Evolutionary conservation across 306 rosid species (phyloP).

Genomic region (Vigna trinervia): DNA sequence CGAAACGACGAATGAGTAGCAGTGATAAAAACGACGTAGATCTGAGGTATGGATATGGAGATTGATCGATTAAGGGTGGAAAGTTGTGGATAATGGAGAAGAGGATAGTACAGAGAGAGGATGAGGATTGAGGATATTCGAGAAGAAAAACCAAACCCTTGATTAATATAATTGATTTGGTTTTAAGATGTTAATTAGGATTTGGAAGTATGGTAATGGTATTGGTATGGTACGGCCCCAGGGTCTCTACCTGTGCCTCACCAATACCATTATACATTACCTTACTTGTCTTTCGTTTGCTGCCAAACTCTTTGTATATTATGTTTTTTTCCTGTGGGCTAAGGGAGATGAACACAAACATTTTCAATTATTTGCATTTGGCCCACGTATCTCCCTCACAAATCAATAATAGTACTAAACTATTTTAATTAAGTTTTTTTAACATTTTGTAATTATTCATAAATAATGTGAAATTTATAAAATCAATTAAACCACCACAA

Average conservation of each 20-base stretch:
- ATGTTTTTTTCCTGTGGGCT: conserved; percentile 32
- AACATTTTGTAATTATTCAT: no score
- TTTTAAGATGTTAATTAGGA: background rate
- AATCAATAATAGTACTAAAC: no score
- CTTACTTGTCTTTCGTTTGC: conserved; percentile 31
- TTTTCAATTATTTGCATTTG: background rate
- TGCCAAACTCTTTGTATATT: conserved; percentile 16
- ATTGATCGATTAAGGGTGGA: background rate
- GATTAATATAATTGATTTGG: background rate
- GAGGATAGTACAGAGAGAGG: background rate
- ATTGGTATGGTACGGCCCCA: background rate
- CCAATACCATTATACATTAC: conserved; percentile 30
- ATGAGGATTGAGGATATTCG: conserved; percentile 29
- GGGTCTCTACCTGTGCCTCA: background rate
- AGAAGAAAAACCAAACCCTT: conserved; percentile 36
- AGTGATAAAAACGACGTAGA: conserved; percentile 46
- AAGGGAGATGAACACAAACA: conserved; percentile 37
- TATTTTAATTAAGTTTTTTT: no score
- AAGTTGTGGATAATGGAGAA: conserved; percentile 29
- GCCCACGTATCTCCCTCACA: background rate
- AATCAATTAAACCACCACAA: no score
- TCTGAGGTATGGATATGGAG: conserved; percentile 40
- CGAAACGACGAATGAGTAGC: conserved; percentile 30
- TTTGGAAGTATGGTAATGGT: background rate
- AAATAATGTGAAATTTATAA: no score